Base-by-base conservation (phyloP, 148 eudicot species). In the Nepenthes gracilis region DNA sequence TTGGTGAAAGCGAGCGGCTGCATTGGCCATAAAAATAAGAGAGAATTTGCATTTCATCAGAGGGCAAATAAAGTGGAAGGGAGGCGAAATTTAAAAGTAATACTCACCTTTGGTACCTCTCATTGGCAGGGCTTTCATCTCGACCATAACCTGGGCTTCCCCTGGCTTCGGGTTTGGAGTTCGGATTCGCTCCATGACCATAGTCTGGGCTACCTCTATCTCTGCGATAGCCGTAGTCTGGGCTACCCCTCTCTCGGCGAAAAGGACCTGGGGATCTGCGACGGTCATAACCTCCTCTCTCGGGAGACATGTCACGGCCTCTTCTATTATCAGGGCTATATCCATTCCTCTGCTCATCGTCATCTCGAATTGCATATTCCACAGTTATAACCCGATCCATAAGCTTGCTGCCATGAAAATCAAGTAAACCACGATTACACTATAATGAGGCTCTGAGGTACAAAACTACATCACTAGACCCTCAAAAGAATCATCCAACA, bases 341-440 rank as follows among this genome's bases (percentile, higher is more conserved):
- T 5, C 77, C 85, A 59, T 73, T 76, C 66, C 75, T 74, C 57
- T 62, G 74, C 15, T 72, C 82, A 65, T 85, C 96, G 53, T 88
- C 93, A 55, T 85, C 96, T 35, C 83, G 72, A 40, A 83, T 73
- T 9, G 96, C 89, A 73, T 77, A 88, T 62, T 88, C 96, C 59
- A 88, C 96, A 5, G 92, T 85, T 60, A 88, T 81, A 58, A 85
- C 89, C 48, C 89, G 78, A 59, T 83, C 96, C 83, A 85, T 68
- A 35, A 88, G 73, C 76, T 83, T 84, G 76, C 96, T 88, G 87
- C 47, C 48, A 63, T 12, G 23, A 34, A 23, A 70, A 64, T 38
- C 63, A 70, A 12, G 33, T 12, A 62, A 50, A 53, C 47, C 34
- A 12, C 54, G 47, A 5, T 35, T 2, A 2, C 1, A 43, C 7